Evolutionary conservation across 345 rosid species (phyloP).

Genomic region (Populus davidiana): DNA sequence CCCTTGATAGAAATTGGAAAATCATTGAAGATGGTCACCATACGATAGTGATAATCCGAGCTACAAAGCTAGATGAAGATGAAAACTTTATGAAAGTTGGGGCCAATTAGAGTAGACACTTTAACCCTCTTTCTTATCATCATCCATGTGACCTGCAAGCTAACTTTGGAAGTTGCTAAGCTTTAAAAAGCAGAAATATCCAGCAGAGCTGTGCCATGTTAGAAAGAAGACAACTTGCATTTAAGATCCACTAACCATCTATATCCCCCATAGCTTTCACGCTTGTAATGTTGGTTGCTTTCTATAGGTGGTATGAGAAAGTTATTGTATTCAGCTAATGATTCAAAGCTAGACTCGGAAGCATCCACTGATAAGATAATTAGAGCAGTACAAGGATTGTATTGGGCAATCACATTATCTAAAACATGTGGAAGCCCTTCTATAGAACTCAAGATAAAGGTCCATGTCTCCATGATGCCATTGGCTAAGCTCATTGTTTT

Average conservation of each 20-base stretch:
- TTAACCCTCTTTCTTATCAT: background rate
- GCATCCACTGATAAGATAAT: background rate
- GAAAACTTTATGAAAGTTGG: background rate
- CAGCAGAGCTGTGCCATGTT: background rate
- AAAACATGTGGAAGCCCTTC: background rate
- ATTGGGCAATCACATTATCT: slow-evolving; percentile 6
- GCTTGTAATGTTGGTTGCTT: background rate
- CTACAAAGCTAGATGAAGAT: background rate
- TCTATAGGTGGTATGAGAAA: background rate
- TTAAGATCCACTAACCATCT: background rate
- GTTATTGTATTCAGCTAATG: background rate
- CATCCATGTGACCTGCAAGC: background rate
- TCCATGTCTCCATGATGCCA: background rate
- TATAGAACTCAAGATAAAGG: background rate
- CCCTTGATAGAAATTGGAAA: background rate
- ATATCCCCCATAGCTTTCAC: background rate
- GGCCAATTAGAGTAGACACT: too few relatives aligned
- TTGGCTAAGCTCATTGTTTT: background rate
- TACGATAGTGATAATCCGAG: background rate
- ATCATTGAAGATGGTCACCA: too few relatives aligned
- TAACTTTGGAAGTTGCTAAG: background rate
- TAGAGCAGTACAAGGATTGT: background rate
- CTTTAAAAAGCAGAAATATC: background rate
- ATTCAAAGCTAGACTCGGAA: background rate
- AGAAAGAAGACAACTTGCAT: background rate